These are phyloP conservation scores for Ammopiptanthus mongolicus DNA, from an alignment of 306 rosid genomes.

Conservation along the genomic window DNA sequence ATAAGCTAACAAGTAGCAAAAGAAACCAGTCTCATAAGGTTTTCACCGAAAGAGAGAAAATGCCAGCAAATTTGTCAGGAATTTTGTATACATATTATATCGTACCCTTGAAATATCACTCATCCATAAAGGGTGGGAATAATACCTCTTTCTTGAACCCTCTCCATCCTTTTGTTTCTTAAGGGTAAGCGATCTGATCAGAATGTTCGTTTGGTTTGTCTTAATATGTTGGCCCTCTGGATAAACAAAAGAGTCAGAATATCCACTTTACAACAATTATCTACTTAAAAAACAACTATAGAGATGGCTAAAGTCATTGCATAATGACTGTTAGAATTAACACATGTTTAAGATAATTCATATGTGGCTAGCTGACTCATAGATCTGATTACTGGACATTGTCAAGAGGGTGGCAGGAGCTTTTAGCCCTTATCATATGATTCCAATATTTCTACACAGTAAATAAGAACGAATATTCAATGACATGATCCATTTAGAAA, in stretches of 20 bases:
- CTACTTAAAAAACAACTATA: not conserved
- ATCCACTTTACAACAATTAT: conserved; percentile 10
- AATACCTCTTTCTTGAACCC: conserved; percentile 82
- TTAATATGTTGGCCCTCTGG: conserved; percentile 78
- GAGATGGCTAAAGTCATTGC: not conserved
- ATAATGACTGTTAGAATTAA: no score
- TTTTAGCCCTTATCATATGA: not conserved
- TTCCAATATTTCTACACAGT: not conserved
- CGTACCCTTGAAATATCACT: conserved; percentile 3
- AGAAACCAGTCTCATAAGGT: not conserved
- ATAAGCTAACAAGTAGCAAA: not conserved
- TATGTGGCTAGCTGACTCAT: no score
- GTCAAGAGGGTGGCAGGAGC: not conserved
- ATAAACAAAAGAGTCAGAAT: conserved; percentile 26
- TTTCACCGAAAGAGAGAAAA: not conserved
- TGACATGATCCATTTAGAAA: not conserved
- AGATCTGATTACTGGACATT: no score
- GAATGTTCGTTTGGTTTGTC: conserved; percentile 88
- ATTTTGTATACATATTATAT: not conserved
- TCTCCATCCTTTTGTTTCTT: conserved; percentile 81
- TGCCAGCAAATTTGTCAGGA: not conserved
- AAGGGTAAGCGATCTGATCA: conserved; percentile 84
- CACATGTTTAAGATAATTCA: no score
- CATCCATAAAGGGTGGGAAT: conserved; percentile 4
- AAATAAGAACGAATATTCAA: not conserved